Evolutionary conservation across 352 stramenopile genomes (phyloP).

Genomic region (Phytophthora pinifolia): DNA sequence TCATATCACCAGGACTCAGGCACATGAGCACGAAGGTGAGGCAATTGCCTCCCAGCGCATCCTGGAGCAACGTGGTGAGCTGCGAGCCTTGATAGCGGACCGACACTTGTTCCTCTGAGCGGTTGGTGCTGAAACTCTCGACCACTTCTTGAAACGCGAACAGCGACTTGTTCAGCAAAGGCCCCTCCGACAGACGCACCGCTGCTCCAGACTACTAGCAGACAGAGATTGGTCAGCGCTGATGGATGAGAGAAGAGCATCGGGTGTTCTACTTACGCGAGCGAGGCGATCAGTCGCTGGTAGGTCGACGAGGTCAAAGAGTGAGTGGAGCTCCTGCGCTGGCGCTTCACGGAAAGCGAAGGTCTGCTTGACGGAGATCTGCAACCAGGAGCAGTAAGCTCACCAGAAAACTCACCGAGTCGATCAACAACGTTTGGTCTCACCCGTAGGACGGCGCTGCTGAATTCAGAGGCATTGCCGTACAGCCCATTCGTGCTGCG

Average conservation of each 20-base stretch:
- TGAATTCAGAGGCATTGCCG: slow-evolving; percentile 50
- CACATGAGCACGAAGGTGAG: slow-evolving; percentile 48
- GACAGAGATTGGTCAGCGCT: background rate
- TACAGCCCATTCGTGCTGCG: slow-evolving; percentile 35
- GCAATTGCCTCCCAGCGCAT: slow-evolving; percentile 55
- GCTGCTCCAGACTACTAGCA: slow-evolving; percentile 21
- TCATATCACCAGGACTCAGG: slow-evolving; percentile 38
- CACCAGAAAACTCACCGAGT: background rate
- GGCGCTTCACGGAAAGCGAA: slow-evolving; percentile 36
- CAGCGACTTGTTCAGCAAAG: slow-evolving; percentile 60
- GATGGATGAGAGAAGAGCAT: too few species aligned
- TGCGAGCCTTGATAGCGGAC: slow-evolving; percentile 25
- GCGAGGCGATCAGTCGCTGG: slow-evolving; percentile 51
- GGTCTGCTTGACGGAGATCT: slow-evolving; percentile 49
- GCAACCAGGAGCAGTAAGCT: background rate
- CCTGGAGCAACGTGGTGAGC: slow-evolving; percentile 46
- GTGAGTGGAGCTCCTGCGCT: slow-evolving; percentile 44
- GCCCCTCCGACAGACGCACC: slow-evolving; percentile 47
- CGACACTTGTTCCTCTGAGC: slow-evolving; percentile 8
- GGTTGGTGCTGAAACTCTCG: slow-evolving; percentile 13
- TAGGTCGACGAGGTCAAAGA: slow-evolving; percentile 46
- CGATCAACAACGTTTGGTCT: background rate
- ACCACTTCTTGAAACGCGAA: slow-evolving; percentile 47
- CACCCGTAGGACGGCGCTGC: slow-evolving; percentile 47
- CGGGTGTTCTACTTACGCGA: slow-evolving; percentile 23